Evolutionary conservation across 1,284 basidiomycete genomes (phyloP), one percentile per base, ranked within the genome.

Genomic region (Marasmius oreades): DNA sequence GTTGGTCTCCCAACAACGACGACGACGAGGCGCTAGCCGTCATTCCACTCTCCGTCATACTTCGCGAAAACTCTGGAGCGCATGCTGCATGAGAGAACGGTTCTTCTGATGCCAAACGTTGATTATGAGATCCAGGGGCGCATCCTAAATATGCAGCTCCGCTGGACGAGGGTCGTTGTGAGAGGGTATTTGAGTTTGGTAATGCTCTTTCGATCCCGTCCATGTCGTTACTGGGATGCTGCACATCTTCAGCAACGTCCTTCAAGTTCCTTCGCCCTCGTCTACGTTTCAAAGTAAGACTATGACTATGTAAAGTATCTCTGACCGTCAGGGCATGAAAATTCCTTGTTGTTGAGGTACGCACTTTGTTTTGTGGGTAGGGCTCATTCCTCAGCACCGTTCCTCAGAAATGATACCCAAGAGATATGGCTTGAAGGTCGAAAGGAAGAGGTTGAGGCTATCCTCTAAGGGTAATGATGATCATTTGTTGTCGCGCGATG

Each of bases 281-380:
- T 43, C 59, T 52, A 39, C 59, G 50, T 53, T 60, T 60, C 34
- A 60, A 47, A 14, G 59, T 57, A 26, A 56, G 50, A 37, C 55
- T 56, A 42, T 34, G 24, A 31, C 36, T 18, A 8, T n/a, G n/a
- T 7, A 7, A 18, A n/a, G 26, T 44, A 4, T 22, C 26, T 46
- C 2, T 3, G 12, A 8, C 20, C 37, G 23, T n/a, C 1, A 36
- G 24, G 26, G 26, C 12, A 37, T 22, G 5, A 24, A 37, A 23
- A 56, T 33, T 26, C 18, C 14, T 18, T 5, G 5, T 7, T 4
- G 26, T 11, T 16, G 20, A 10, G 7, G 10, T 18, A 50, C 47
- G 47, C 20, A 50, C 47, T 50, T 50, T 26, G 31, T 16, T 50
- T 50, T 50, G 31, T 50, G 47, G n/a, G 24, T 50, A 6, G 28